phyloP scores from a whole-genome alignment of 225 moss, liverwort and hornwort species.

The Asterella californica region DNA sequence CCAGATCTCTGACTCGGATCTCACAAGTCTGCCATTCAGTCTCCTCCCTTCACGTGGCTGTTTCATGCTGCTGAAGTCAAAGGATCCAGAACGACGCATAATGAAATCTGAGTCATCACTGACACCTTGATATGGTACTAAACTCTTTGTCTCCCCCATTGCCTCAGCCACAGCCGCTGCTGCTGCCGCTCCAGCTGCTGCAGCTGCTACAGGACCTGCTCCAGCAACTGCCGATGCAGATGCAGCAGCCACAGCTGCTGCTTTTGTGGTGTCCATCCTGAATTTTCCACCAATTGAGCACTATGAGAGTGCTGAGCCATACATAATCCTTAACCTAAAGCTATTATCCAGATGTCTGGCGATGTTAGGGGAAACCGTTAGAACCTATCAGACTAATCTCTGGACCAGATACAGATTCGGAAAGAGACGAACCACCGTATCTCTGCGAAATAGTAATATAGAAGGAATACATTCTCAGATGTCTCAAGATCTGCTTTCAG shows the following conservation, averaged over 20 bases:
- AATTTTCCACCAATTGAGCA: neutral
- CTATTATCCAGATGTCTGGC: no score
- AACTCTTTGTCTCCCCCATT: slow-evolving; percentile 48
- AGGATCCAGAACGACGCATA: slow-evolving; percentile 54
- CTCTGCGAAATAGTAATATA: neutral
- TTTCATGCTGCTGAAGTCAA: slow-evolving; percentile 36
- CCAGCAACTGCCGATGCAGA: slow-evolving; percentile 69
- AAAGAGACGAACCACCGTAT: neutral
- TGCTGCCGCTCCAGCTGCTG: slow-evolving; percentile 66
- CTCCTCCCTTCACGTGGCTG: slow-evolving; percentile 13
- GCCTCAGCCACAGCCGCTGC: slow-evolving; percentile 62
- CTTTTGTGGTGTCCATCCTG: slow-evolving; percentile 67
- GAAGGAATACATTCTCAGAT: neutral
- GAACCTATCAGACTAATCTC: no score
- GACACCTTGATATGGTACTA: slow-evolving; percentile 48
- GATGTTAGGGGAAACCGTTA: no score
- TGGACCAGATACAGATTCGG: neutral
- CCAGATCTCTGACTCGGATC: slow-evolving; percentile 55
- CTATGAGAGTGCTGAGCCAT: neutral
- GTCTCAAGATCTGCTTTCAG: no score
- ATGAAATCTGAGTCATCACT: slow-evolving; percentile 39
- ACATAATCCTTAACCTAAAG: no score
- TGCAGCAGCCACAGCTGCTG: slow-evolving; percentile 69
- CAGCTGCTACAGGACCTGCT: slow-evolving; percentile 65
- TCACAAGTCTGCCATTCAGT: slow-evolving; percentile 39